Conservation (phyloP, 768 basidiomycete genomes). For the Pleurotus salmoneostramineus region DNA sequence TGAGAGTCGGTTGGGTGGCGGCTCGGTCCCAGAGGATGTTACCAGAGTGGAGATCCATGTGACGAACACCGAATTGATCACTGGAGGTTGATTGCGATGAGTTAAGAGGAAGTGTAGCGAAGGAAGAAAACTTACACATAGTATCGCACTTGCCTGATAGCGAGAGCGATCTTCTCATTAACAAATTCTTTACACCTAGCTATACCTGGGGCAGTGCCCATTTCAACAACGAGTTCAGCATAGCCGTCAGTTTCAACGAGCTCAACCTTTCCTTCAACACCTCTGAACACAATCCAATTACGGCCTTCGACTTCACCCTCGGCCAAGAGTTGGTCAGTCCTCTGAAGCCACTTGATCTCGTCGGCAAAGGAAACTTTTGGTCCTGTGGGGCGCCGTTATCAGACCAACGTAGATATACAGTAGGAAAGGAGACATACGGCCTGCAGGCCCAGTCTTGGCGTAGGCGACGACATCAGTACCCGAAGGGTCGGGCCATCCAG, state of each 20-base stretch:
- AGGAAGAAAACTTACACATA: constrained; percentile 7
- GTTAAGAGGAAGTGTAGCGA: too few species aligned
- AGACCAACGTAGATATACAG: background rate
- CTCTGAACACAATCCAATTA: background rate
- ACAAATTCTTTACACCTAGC: too few species aligned
- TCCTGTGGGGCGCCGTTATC: background rate
- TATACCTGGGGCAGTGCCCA: background rate
- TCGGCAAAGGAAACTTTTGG: background rate
- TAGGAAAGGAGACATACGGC: background rate
- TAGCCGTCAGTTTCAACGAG: background rate
- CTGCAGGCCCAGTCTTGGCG: background rate
- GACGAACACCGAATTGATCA: too few species aligned
- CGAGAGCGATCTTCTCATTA: background rate
- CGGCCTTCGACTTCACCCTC: background rate
- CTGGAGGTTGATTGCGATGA: too few species aligned
- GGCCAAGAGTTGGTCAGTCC: background rate
- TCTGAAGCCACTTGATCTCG: background rate
- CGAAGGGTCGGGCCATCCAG: background rate
- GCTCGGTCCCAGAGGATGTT: constrained; percentile 2
- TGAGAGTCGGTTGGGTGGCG: background rate
- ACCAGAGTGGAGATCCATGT: constrained; percentile 1
- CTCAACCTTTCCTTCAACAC: background rate
- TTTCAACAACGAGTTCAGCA: background rate
- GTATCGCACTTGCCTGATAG: background rate
- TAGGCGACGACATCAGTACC: background rate